phyloP scores from a whole-genome alignment of 768 basidiomycete genomes.

The Mycena vulgaris region DNA sequence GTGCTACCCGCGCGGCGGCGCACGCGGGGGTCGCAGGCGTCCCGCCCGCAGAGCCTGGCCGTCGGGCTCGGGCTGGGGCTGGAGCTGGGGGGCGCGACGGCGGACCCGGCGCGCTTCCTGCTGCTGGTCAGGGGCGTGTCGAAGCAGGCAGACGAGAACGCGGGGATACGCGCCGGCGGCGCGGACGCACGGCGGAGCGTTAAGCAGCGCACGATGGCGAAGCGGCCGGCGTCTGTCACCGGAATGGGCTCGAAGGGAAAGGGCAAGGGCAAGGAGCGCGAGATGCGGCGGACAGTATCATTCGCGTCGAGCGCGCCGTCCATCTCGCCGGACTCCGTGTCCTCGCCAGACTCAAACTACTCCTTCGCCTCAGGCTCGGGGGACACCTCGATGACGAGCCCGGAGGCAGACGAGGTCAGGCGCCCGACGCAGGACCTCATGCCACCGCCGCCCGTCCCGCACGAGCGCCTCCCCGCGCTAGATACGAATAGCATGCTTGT shows the following conservation, averaged over 20 bases:
- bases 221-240: neutral
- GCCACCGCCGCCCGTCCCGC: constrained; percentile 37
- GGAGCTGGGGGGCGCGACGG: neutral
- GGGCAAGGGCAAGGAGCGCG: constrained; percentile 32
- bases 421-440: constrained; percentile 11
- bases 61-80: neutral
- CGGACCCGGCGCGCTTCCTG: constrained; percentile 11
- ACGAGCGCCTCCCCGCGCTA: constrained; percentile 14
- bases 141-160: constrained; percentile 31
- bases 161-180: constrained; percentile 8
- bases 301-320: neutral
- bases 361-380: constrained; percentile 16
- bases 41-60: neutral
- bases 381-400: constrained; percentile 31
- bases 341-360: too few relatives aligned
- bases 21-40: neutral
- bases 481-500: neutral
- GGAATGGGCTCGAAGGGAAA: constrained; percentile 6
- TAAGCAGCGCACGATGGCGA: constrained; percentile 27
- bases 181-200: neutral
- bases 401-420: neutral
- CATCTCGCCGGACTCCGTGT: neutral
- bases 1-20: neutral
- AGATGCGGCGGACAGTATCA: neutral
- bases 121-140: constrained; percentile 22